Evolutionary conservation across 306 rosid species (phyloP).

Genomic region (Trifolium repens): DNA sequence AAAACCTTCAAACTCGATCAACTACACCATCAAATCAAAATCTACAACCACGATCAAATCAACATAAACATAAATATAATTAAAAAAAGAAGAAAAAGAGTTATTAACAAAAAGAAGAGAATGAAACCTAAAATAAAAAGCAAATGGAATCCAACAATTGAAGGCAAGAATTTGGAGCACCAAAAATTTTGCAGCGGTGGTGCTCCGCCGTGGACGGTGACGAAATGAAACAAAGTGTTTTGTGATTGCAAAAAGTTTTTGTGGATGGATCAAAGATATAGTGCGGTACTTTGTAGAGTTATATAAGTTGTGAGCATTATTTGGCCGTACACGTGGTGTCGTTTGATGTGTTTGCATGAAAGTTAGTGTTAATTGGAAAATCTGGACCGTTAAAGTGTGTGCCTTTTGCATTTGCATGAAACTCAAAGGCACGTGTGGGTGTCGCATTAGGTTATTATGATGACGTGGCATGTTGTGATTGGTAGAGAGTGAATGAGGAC

Average conservation of each 20-base stretch:
- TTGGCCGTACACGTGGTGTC: conserved; percentile 31
- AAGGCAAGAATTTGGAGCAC: conserved; percentile 35
- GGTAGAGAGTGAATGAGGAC: background rate
- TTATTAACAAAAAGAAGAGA: background rate
- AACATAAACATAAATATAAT: conserved; percentile 5
- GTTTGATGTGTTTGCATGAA: background rate
- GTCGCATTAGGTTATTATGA: background rate
- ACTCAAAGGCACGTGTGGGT: background rate
- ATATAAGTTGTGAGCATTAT: background rate
- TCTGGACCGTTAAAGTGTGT: conserved; percentile 1
- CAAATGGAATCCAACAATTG: conserved; percentile 27
- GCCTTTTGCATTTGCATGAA: background rate
- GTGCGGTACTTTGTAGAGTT: conserved; percentile 31
- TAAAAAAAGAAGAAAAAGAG: background rate
- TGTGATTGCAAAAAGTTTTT: conserved; percentile 22
- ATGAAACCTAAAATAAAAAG: conserved; percentile 37
- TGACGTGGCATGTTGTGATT: background rate
- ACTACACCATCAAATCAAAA: conserved; percentile 29
- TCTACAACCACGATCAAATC: conserved; percentile 1
- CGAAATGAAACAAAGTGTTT: conserved; percentile 2
- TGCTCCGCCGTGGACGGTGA: conserved; percentile 47
- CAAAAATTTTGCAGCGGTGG: conserved; percentile 41
- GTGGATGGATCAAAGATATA: conserved; percentile 20
- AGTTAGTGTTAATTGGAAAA: background rate
- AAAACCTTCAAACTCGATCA: conserved; percentile 29